Conservation (phyloP, 2,329 filamentous ascomycete genomes). For the Apiospora rasikravindrae region DNA sequence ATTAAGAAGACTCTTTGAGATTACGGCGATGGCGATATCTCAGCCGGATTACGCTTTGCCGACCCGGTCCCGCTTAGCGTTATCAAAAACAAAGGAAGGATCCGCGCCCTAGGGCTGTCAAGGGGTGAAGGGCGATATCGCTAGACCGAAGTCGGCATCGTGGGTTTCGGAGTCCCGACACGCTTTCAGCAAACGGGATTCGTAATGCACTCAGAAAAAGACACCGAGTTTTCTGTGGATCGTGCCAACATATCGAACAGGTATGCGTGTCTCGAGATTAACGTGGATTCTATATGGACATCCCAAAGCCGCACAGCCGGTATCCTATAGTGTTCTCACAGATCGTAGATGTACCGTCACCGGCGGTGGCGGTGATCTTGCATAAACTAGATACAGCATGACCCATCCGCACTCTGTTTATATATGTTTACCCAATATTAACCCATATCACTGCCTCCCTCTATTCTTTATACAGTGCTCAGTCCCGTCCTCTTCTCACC, state of each 20-base stretch:
- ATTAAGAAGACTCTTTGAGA: neutral
- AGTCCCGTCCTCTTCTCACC: neutral
- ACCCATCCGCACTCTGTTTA: neutral
- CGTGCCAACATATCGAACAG: neutral
- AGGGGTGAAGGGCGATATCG: neutral
- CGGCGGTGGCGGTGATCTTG: neutral
- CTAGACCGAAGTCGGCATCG: constrained; percentile 24
- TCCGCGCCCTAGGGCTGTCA: neutral
- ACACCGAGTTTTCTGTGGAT: neutral
- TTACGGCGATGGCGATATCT: neutral
- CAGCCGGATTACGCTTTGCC: neutral
- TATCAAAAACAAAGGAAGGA: neutral
- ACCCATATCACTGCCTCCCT: neutral
- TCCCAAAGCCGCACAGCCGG: neutral
- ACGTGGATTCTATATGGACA: neutral
- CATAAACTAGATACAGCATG: neutral
- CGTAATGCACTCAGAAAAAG: neutral
- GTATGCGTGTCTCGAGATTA: neutral
- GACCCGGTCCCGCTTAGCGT: neutral
- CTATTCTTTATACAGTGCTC: neutral
- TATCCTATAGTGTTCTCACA: neutral
- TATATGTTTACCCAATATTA: neutral
- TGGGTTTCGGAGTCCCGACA: constrained; percentile 1
- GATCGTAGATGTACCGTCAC: neutral
- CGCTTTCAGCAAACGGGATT: neutral